phyloP scores from a whole-genome alignment of 2,329 filamentous ascomycete genomes.

The Cladosporium halotolerans region DNA sequence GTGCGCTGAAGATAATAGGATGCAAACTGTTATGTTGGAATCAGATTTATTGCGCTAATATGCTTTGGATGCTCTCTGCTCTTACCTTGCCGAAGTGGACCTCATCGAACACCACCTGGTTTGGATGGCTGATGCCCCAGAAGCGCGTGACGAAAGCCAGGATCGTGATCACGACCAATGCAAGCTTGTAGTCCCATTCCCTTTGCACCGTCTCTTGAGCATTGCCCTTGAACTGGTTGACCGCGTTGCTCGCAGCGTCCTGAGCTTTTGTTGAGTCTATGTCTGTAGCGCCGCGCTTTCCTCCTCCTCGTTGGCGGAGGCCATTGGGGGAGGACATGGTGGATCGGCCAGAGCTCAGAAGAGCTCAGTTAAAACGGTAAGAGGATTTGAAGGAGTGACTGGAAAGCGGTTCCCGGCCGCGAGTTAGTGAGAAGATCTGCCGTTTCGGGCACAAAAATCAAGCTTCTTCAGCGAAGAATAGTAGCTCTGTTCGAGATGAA shows the following conservation, averaged over 20 bases:
- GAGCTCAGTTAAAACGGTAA: slow-evolving; percentile 1
- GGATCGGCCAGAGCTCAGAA: background rate
- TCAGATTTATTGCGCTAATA: too few relatives aligned
- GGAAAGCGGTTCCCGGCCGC: slow-evolving; percentile 3
- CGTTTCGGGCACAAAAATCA: background rate
- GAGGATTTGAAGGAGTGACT: slow-evolving; percentile 7
- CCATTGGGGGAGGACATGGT: slow-evolving; percentile 7
- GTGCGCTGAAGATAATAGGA: slow-evolving; percentile 86
- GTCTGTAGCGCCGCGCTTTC: slow-evolving; percentile 20
- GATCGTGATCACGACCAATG: slow-evolving; percentile 67
- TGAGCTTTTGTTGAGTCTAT: slow-evolving; percentile 16
- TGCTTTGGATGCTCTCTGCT: slow-evolving; percentile 7
- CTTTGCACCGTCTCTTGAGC: slow-evolving; percentile 24
- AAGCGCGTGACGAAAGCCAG: slow-evolving; percentile 89
- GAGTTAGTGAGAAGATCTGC: slow-evolving; percentile 1
- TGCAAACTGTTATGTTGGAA: slow-evolving; percentile 36
- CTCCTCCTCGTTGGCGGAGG: slow-evolving; percentile 17
- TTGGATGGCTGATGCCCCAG: slow-evolving; percentile 90
- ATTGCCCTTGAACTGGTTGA: slow-evolving; percentile 32
- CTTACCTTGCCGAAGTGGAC: slow-evolving; percentile 98
- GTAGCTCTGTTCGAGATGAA: background rate
- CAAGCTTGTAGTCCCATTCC: slow-evolving; percentile 80
- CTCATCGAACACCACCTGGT: slow-evolving; percentile 97
- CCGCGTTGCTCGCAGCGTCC: slow-evolving; percentile 34
- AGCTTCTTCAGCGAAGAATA: background rate